Base-by-base conservation (phyloP, 441 rosid species). In the Aleurites moluccanus region DNA sequence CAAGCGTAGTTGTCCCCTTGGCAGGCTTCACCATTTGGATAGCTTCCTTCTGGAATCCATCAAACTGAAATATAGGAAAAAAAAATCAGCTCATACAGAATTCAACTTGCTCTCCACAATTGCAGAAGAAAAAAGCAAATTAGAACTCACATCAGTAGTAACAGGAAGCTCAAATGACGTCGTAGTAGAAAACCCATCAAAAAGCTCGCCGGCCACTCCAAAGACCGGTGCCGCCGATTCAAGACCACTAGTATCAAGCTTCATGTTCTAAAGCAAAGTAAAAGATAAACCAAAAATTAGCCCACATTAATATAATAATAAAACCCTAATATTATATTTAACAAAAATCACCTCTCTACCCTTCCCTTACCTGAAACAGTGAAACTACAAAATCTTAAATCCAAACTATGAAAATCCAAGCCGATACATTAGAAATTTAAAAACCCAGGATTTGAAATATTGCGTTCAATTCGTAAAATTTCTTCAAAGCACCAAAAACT, bases 1-100 rank as follows among this genome's bases (percentile, higher is more conserved):
- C 99, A 38, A 96, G 92, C 0, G 99, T 96, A 23, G 99, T 96
- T 67, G 98, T 96, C 64, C 99, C 99, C 84, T 89, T 92, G 0
- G 96, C 94, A 25, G 92, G 97, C 85, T 96, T 96, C 88, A 93
- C 90, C 92, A 89, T 93, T 73, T 87, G 91, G 28, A 86, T 64
- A 73, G 97, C 94, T 69, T 92, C 92, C 78, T 91, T 92, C 83
- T 83, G 88, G 76, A 96, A 93, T 16, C 91, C 90, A 86, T 96
- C 98, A 80, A 92, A 92, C 99, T 96, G 80, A 80, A 80, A 77
- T 47, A 42, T 27, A 53, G 64, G 42, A 57, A 10, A 25, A 21
- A 35, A 63, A 6, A 75, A 21, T 66, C 82, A 74, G 61, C 60
- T 9, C 27, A 10, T n/a, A 45, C 5, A 53, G 16, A 66, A 61